Conservation (phyloP, 2,329 filamentous ascomycete genomes). For the Alternaria solani region DNA sequence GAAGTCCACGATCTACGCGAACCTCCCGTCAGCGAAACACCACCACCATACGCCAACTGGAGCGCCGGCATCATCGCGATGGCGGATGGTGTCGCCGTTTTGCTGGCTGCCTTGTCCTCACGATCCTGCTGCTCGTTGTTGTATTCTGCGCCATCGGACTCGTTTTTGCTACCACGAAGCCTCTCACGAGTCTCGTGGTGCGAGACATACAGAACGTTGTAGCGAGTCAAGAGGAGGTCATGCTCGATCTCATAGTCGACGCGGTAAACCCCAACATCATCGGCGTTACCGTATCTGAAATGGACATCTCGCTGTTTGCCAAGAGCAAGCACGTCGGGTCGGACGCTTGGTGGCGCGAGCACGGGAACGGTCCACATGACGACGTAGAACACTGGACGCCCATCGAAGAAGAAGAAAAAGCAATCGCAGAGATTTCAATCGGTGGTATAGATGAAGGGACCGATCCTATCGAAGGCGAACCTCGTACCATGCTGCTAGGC, state of each 20-base stretch:
- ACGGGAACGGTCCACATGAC: slow-evolving; percentile 35
- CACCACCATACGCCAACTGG: slow-evolving; percentile 71
- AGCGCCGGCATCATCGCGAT: slow-evolving; percentile 67
- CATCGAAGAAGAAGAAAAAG: slow-evolving; percentile 19
- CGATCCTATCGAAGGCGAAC: slow-evolving; percentile 69
- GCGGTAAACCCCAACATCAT: slow-evolving; percentile 95
- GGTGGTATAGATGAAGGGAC: slow-evolving; percentile 60
- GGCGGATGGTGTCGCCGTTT: slow-evolving; percentile 73
- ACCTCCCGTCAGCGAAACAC: slow-evolving; percentile 62
- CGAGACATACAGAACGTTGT: slow-evolving; percentile 87
- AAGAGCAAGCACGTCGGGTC: slow-evolving; percentile 88
- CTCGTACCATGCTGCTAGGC: slow-evolving; percentile 90
- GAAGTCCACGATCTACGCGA: slow-evolving; percentile 61
- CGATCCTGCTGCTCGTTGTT: slow-evolving; percentile 80
- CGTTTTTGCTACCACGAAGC: slow-evolving; percentile 89
- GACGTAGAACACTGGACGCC: slow-evolving; percentile 39
- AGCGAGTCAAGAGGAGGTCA: slow-evolving; percentile 92
- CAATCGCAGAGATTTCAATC: slow-evolving; percentile 12
- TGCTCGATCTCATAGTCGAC: slow-evolving; percentile 87
- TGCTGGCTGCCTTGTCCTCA: slow-evolving; percentile 86
- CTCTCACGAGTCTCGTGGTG: slow-evolving; percentile 79
- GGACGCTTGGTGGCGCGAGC: slow-evolving; percentile 55
- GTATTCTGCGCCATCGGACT: slow-evolving; percentile 87
- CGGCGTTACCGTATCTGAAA: slow-evolving; percentile 81
- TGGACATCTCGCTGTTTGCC: slow-evolving; percentile 92